Evolutionary conservation across 139 green algal species (phyloP).

Genomic region (Auxenochlorella protothecoides): DNA sequence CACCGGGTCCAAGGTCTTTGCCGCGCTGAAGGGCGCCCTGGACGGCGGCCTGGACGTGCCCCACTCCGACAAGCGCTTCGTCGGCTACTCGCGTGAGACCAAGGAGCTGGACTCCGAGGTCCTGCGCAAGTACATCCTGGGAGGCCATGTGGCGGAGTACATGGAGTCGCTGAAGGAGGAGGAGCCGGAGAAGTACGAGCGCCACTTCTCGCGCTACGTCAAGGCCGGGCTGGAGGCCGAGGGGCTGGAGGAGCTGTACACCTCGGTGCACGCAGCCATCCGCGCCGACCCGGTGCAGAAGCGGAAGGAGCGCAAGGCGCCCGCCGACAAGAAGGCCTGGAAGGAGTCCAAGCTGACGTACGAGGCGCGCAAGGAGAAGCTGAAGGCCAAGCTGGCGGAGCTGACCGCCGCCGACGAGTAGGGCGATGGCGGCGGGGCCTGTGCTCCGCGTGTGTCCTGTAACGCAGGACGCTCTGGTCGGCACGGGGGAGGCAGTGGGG

Average conservation of each 20-base stretch:
- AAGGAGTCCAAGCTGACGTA: conserved; percentile 85
- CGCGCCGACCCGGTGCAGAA: conserved; percentile 62
- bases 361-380: conserved; percentile 85
- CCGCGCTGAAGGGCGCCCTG: conserved; percentile 64
- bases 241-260: conserved; percentile 85
- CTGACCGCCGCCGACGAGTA: neutral
- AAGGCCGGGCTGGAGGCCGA: conserved; percentile 74
- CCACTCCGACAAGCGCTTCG: conserved; percentile 97
- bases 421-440: too few relatives aligned
- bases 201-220: conserved; percentile 82
- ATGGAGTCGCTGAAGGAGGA: conserved; percentile 95
- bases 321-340: conserved; percentile 60
- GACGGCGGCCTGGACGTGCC: conserved; percentile 96
- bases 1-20: conserved; percentile 84
- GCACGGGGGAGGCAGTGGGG: too few relatives aligned
- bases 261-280: conserved; percentile 79
- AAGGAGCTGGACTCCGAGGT: conserved; percentile 89
- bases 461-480: too few relatives aligned
- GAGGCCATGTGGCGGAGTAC: conserved; percentile 95
- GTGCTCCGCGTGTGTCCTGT: too few relatives aligned
- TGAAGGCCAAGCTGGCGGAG: conserved; percentile 67
- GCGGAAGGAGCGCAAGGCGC: conserved; percentile 67
- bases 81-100: conserved; percentile 76
- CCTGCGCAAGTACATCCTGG: conserved; percentile 87
- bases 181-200: conserved; percentile 90